Evolutionary conservation across 2,329 filamentous ascomycete species (phyloP).

Genomic region (Verticillium tricorpus): DNA sequence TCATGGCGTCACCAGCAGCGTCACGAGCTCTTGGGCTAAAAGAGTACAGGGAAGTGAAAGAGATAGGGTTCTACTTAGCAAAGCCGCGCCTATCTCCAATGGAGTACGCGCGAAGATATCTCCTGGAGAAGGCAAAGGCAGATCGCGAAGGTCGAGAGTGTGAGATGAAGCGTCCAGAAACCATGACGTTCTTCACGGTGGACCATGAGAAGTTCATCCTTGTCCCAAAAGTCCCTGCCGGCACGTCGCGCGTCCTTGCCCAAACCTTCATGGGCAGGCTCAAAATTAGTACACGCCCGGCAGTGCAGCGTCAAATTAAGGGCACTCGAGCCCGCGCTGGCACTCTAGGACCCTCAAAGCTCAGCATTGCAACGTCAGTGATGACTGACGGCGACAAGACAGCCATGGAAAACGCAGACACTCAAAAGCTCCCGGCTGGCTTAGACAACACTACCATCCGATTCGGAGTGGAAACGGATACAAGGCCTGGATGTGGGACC

Average conservation of each 20-base stretch:
- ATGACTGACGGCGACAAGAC: background rate
- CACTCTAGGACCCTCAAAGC: background rate
- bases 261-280: background rate
- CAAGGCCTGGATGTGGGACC: background rate
- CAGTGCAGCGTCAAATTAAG: background rate
- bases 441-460: background rate
- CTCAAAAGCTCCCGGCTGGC: background rate
- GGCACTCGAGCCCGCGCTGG: background rate
- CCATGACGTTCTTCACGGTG: constrained; percentile 27
- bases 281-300: background rate
- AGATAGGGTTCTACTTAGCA: constrained; percentile 8
- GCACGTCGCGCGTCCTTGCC: background rate
- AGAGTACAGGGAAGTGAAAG: background rate
- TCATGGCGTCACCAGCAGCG: background rate
- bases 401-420: background rate
- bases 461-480: background rate
- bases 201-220: constrained; percentile 29
- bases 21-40: background rate
- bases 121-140: constrained; percentile 26
- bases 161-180: constrained; percentile 22
- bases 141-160: constrained; percentile 20
- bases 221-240: constrained; percentile 25
- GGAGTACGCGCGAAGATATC: constrained; percentile 31
- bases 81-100: constrained; percentile 31
- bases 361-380: background rate